Evolutionary conservation across 345 rosid species (phyloP), one percentile per base, ranked within the genome.

Genomic region (Linum tenue): DNA sequence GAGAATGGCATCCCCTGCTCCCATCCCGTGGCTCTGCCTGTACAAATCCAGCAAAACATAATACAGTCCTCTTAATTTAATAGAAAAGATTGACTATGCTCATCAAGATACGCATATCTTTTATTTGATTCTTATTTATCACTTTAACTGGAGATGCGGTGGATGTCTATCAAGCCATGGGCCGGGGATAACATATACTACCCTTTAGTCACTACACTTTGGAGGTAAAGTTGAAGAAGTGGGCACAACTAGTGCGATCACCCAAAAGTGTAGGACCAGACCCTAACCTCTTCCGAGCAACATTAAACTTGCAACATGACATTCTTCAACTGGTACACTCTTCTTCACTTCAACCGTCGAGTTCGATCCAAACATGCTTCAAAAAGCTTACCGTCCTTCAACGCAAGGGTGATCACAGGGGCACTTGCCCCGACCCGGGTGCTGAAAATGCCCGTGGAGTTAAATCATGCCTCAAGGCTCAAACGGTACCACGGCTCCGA

Each of bases 291-390:
- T 76, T 74, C 8, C 59, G 53, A 16, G 64, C 75, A 48, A 74
- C 43, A 67, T 77, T 78, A 67, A 77, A 80, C 53, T 72, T 72
- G 62, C 55, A 80, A 31, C 3, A 76, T 50, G 36, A 73, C 66
- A 12, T 80, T 75, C 70, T 76, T 69, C 66, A 80, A 31, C 63
- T 74, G 83, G 48, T 74, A 70, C 74, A 7, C 59, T 36, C 3
- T 70, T 53, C 10, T 35, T 53, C 3, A 59, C 70, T 16, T 11
- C 56, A 17, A 71, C 74, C 59, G 65, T 65, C 11, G 69, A 60
- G 39, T 70, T 71, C 5, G 66, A 65, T n/a, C 74, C 69, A 8
- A 38, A 39, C 9, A 71, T 61, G 22, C 38, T 60, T 42, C 69
- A 71, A 3, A 53, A 37, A 60, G 69, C 3, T 36, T 22, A 2